Evolutionary conservation across 2,329 filamentous ascomycete species (phyloP), one percentile per base, ranked within the genome.

Genomic region (Neopestalotiopsis rosae): DNA sequence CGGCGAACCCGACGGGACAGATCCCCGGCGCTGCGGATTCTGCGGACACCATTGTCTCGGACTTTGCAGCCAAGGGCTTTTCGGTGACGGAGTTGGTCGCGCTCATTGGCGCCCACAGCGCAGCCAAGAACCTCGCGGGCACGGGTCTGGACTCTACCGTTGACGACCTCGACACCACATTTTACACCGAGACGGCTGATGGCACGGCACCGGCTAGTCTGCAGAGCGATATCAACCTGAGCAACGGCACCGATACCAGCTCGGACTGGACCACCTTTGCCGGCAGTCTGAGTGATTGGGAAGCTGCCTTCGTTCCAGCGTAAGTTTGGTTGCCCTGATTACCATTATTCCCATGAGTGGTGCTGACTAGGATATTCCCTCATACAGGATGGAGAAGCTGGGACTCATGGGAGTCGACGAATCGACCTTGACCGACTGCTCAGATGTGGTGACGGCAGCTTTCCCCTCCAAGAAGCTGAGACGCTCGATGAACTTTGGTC

Each of bases 351-450:
- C 24, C 24, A 28, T 17, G 17, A 9, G 17, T 40, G 12, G 3
- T n/a, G 20, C 30, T 40, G 13, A 49, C 66, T 67, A 56, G 45
- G n/a, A 34, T 24, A 65, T 52, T 13, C 20, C 32, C 20, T 10
- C 14, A 10, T 61, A n/a, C 59, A 78, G 76, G 3, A 77, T 76
- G 72, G 72, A 73, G 38, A 77, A 77, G 68, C 28, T 78, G 66
- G 70, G 70, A 42, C 30, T 74, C 5, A 65, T 76, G 28, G 76
- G 74, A 3, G 75, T 73, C 63, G 74, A 78, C 45, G 68, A 68
- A 34, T 62, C 70, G 0, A 71, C 49, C 59, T 66, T 78, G 62
- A 69, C 63, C 1, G 76, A 78, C 52, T 78, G 76, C 71, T 73
- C 76, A 1, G 71, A 70, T 40, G 70, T 78, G 57, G 67, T 78